phyloP scores from a whole-genome alignment of 2,329 filamentous ascomycete species.

The Dothideomycetes sp. region DNA sequence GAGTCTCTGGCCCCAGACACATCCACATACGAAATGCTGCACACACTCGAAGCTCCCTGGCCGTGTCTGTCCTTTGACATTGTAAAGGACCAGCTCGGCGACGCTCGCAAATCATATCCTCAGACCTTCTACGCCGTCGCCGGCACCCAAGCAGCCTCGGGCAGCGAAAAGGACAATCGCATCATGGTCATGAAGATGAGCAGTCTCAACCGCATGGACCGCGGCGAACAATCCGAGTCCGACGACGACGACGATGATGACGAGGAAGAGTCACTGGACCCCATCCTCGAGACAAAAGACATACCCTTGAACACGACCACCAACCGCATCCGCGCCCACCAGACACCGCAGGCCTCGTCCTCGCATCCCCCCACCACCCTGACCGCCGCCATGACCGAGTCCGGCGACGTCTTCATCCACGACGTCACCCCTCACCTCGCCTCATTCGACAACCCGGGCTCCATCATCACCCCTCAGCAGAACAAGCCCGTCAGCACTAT shows the following conservation, averaged over 20 bases:
- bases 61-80: conserved; percentile 96
- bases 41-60: conserved; percentile 89
- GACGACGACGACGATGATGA: conserved; percentile 62
- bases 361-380: conserved; percentile 69
- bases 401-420: conserved; percentile 80
- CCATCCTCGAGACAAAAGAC: conserved; percentile 84
- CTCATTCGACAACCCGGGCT: conserved; percentile 84
- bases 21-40: conserved; percentile 96
- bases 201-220: conserved; percentile 79
- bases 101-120: conserved; percentile 85
- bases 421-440: conserved; percentile 83
- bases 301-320: conserved; percentile 82
- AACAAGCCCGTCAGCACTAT: conserved; percentile 84
- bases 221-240: conserved; percentile 56
- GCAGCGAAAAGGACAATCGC: conserved; percentile 74
- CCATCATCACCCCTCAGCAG: conserved; percentile 67
- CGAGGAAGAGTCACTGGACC: conserved; percentile 67
- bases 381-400: conserved; percentile 88
- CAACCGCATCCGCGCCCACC: conserved; percentile 85
- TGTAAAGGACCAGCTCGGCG: conserved; percentile 72
- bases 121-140: conserved; percentile 91
- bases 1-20: conserved; percentile 86
- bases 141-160: conserved; percentile 80
- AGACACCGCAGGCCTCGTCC: conserved; percentile 62
- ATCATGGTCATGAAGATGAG: conserved; percentile 95